Conservation (phyloP, 257 asterid species). For the Orobanche coerulescens region DNA sequence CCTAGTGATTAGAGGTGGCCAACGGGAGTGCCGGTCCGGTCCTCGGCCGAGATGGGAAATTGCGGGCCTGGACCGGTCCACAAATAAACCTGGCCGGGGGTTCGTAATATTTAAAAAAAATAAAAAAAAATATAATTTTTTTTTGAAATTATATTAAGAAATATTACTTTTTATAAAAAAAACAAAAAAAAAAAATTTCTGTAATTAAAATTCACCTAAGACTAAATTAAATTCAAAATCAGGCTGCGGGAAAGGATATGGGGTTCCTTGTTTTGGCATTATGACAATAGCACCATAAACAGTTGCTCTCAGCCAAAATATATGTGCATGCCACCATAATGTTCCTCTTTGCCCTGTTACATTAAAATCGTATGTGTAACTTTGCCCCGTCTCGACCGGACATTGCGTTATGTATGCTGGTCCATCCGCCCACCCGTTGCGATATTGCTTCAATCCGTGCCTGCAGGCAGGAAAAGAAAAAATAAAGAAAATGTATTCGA, state of each 20-base stretch:
- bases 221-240: conserved; percentile 23
- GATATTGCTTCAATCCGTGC: conserved; percentile 65
- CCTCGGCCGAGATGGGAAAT: too few relatives aligned
- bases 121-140: too few relatives aligned
- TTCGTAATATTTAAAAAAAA: not conserved
- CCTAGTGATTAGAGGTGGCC: too few relatives aligned
- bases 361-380: conserved; percentile 40
- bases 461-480: conserved; percentile 28
- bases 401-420: too few relatives aligned
- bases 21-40: too few relatives aligned
- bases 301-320: conserved; percentile 63
- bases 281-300: conserved; percentile 65
- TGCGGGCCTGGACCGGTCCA: too few relatives aligned
- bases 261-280: conserved; percentile 44
- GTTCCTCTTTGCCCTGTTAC: conserved; percentile 46
- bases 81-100: too few relatives aligned
- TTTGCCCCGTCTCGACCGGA: conserved; percentile 46
- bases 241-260: conserved; percentile 64
- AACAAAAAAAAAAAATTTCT: not conserved
- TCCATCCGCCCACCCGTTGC: conserved; percentile 44
- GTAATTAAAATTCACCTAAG: conserved; percentile 21
- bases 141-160: too few relatives aligned
- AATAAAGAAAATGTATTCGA: not conserved
- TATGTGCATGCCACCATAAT: conserved; percentile 49
- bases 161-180: too few relatives aligned